phyloP scores from a whole-genome alignment of 208 protist species.

The Crithidia bombi region DNA sequence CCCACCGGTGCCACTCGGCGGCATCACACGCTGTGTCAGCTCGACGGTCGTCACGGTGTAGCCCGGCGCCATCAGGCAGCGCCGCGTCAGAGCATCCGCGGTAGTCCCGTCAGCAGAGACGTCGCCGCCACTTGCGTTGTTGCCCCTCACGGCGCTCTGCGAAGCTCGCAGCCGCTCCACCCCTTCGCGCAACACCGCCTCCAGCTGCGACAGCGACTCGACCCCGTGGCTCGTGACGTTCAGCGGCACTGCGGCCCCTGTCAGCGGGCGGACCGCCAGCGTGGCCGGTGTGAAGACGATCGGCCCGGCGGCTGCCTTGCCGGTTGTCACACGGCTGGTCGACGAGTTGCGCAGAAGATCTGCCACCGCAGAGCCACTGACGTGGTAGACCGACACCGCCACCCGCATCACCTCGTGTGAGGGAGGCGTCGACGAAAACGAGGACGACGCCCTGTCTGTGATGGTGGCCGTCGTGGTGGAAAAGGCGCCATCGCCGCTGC shows the following conservation, averaged over 20 bases:
- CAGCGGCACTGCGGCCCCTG: constrained; percentile 9
- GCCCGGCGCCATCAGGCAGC: constrained; percentile 11
- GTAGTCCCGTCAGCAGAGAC: not conserved
- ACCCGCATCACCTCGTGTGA: constrained; percentile 27
- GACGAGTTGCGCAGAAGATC: constrained; percentile 26
- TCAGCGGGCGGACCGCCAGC: constrained; percentile 13
- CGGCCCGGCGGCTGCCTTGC: not conserved
- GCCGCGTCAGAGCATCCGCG: constrained; percentile 10
- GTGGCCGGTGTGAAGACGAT: constrained; percentile 14
- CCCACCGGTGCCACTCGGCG: not conserved
- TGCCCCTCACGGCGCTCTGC: not conserved
- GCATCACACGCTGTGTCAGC: constrained; percentile 22
- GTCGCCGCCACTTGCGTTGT: not conserved
- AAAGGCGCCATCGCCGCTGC: not conserved
- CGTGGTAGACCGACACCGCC: constrained; percentile 30
- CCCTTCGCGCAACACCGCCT: constrained; percentile 22
- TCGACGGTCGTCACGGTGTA: constrained; percentile 24
- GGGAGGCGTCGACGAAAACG: not conserved
- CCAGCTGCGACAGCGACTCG: constrained; percentile 11
- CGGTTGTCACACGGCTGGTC: constrained; percentile 13
- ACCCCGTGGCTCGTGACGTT: constrained; percentile 14
- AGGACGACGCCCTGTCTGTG: not conserved
- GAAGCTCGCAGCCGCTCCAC: constrained; percentile 24
- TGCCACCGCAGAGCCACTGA: constrained; percentile 19
- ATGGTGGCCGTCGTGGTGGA: not conserved